Evolutionary conservation across 2,329 filamentous ascomycete genomes (phyloP), one percentile per base, ranked within the genome.

Genomic region (Akanthomyces muscarius): DNA sequence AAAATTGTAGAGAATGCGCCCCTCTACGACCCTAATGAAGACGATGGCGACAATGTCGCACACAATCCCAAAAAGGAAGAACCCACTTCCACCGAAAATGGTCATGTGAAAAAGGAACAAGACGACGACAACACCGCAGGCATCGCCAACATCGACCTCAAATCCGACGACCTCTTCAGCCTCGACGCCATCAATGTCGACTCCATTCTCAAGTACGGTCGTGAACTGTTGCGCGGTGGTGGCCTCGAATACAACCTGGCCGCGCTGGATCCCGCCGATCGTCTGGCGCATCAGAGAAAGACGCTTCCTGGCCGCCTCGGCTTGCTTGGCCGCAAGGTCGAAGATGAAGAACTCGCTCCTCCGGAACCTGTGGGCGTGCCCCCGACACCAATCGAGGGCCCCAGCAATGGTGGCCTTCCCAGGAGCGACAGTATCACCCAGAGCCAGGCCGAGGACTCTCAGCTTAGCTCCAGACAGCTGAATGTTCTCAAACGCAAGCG

Each of bases 401-500:
- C 63, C 21, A 66, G 67, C 42, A 74, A 76, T 44, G 73, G 74
- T 16, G 72, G 74, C 41, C 72, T 72, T 16, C 63, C 71, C n/a
- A 60, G 55, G n/a, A 69, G 69, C 50, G 79, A 81, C 28, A 74
- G 74, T 61, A 65, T 74, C 52, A 72, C 71, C 33, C 75, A 80
- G 30, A 71, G 72, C 25, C 59, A 79, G 58, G 68, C 80, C 2
- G 90, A 91, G 66, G 90, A 92, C 70, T 77, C 84, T 4, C 87
- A 87, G 3, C 81, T 99, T 58, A 98, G 95, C 78, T 94, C 95
- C 65, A 87, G 95, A 48, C 95, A 99, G 71, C 85, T 97, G 23
- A 99, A 99, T 71, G 91, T 95, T 59, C 79, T 99, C 11, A 98
- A 98, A 76, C 86, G 95, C 50, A 97, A 98, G 73, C 87, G 92